Evolutionary conservation across 192 early-diverging fungal species (phyloP).

Genomic region (Coemansia guatemalensis): DNA sequence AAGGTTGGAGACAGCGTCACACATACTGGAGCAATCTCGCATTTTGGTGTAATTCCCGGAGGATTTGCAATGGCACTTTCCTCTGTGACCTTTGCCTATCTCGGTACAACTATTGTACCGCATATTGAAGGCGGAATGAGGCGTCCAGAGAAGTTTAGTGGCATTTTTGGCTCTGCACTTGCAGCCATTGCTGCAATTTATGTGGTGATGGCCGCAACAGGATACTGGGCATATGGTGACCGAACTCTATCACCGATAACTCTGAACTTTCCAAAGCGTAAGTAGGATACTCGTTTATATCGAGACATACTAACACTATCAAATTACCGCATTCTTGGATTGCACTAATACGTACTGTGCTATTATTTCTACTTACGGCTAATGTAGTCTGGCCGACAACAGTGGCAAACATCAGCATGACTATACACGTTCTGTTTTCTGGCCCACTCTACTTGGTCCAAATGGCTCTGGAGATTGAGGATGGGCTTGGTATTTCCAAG

Average conservation of each 20-base stretch:
- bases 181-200: constrained; percentile 65
- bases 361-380: constrained; percentile 35
- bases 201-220: constrained; percentile 62
- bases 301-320: not conserved
- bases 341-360: not conserved
- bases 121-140: constrained; percentile 73
- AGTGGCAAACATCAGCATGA: constrained; percentile 67
- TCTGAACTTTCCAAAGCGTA: constrained; percentile 61
- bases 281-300: not conserved
- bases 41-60: constrained; percentile 31
- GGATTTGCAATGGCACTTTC: constrained; percentile 64
- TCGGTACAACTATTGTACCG: constrained; percentile 74
- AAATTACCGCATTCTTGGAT: not conserved
- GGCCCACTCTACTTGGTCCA: constrained; percentile 71
- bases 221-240: constrained; percentile 70
- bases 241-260: constrained; percentile 62
- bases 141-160: constrained; percentile 62
- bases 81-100: constrained; percentile 66
- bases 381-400: constrained; percentile 54
- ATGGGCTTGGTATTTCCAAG: constrained; percentile 53
- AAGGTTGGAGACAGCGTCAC: constrained; percentile 26
- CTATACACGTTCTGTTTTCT: constrained; percentile 72
- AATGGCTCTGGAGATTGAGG: constrained; percentile 58
- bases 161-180: constrained; percentile 58
- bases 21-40: constrained; percentile 8